Base-by-base conservation (phyloP, 768 basidiomycete genomes). In the Trametes coccinea region DNA sequence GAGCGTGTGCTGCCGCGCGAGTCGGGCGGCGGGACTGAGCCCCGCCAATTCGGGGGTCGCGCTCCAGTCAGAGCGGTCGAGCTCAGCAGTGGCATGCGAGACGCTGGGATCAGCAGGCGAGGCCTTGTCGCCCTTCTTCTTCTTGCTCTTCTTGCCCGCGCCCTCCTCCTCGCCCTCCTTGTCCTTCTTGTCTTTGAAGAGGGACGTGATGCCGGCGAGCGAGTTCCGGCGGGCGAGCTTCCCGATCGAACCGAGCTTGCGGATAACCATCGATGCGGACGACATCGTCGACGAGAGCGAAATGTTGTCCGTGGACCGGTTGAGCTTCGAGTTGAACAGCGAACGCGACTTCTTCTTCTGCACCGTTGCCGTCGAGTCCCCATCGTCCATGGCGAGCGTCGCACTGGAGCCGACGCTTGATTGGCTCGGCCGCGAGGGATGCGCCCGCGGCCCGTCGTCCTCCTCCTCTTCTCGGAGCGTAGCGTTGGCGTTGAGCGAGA, bases 201-300 rank as follows among this genome's bases (percentile, higher is more conserved):
- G 78, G 51, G 90, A 92, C 17, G 94, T 93, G 72, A 98, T 95
- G 31, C 93, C 90, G 55, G 91, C 89, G 43, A 98, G 76, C 40
- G 92, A 93, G 71, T 95, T 96, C 46, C 94, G 81, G 53, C 94
- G 78, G 8, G 93, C 92, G 14, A 97, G 82, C 74, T 91, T 93
- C 34, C 93, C 92, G 76, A 97, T 88, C 41, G 87, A 87, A 3
- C 95, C 92, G 49, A 98, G 86, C 78, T 97, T 98, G 66, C 95
- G 85, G 69, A 97, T 95, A 84, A 98, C 96, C 73, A 98, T 90
- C 46, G 91, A 93, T 22, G 96, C 96, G 53, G 90, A 93, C 64
- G 90, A 92, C 67, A 97, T 95, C 47, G 96, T 97, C 7, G 92
- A 95, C 17, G 89, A 91, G 41, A 98, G 83, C 30, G 95, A 97